Base-by-base conservation (phyloP, 345 rosid species). In the Melaleuca quinquenervia region DNA sequence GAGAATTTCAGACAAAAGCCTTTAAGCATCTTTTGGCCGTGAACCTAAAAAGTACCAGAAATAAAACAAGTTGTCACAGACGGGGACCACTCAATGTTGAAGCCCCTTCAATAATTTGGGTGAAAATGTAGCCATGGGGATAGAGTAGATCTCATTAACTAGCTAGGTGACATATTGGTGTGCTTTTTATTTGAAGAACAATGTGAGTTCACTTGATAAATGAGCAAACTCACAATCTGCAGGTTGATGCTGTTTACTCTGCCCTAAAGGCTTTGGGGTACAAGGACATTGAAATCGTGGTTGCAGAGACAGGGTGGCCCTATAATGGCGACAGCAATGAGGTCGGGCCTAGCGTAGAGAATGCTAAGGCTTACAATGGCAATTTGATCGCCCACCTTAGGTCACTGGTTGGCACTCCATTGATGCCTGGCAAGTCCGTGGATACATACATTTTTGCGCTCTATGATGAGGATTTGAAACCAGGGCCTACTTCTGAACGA, bases 301-400 rank as follows among this genome's bases (percentile, higher is more conserved):
- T 96, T 52, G 98, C 99, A 6, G 99, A 97, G 90, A 97, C 99
- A 2, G 99, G 99, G 0, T 97, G 99, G 99, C 93, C 99, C 5
- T 94, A 93, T 85, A 50, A 85, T 0, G 99, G 99, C 11, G 99
- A 95, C 83, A 50, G 91, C 54, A 94, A 89, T 83, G 99, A 97
- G 89, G 95, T 89, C 41, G 99, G 99, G 14, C 86, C 98, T 1
- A 87, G 95, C 74, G 84, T 94, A 20, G 99, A 95, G 88, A 97
- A 96, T 87, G 99, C 99, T 6, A 94, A 90, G 92, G 98, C 97
- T 62, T 97, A 94, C 87, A 95, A 94, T 8, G 99, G 99, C 86
- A 96, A 96, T 87, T 87, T 97, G 94, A 91, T 97, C 80, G 91
- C 93, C 52, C 98, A 94, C 87, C 92, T 97, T 10, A 91, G 91